Base-by-base conservation (phyloP, 768 basidiomycete species). In the Pleurotus cornucopiae region DNA sequence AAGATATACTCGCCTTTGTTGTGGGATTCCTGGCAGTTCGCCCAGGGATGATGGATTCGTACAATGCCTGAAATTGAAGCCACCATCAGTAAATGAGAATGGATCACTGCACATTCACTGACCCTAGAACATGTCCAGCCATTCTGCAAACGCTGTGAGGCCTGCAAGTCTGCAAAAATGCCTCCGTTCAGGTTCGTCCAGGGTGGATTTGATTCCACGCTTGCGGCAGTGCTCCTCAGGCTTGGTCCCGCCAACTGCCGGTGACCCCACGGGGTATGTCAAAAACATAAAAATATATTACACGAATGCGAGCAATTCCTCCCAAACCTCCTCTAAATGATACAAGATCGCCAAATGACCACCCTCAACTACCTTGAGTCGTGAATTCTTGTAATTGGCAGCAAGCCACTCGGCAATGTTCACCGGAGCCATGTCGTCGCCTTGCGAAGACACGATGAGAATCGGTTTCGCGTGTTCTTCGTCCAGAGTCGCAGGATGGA, bases 281-380 rank as follows among this genome's bases (percentile, higher is more conserved):
- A 39, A 39, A 23, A 23, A 47, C 18, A 25, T 20, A 23, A 23
- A 37, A 30, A 51, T 51, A 13, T 30, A 16, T 26, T 37, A 16
- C 18, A 5, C 14, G 4, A 39, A 14, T 21, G 51, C 60, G 43
- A 68, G 49, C 37, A 68, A 58, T 41, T 69, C 64, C 6, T 46
- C 66, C 74, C 73, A 77, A 4, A 79, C 57, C 3, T 69, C 65
- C 39, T 80, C 68, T 58, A 74, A 16, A 43, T 69, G 62, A 52
- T 71, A 76, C 16, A 78, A 46, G 2, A 60, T 46, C 30, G 69
- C 58, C 4, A 82, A 56, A 60, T 80, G 80, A 2, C 79, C 77
- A 0, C 80, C 78, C 16, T 59, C 58, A 13, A 76, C 34, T 41
- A 61, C 63, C 61, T 64, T 71, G 37, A 76, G 53, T 46, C 60